Evolutionary conservation across 805 yeast genomes (phyloP), one percentile per base, ranked within the genome.

Genomic region (Saccharomyces jurei): DNA sequence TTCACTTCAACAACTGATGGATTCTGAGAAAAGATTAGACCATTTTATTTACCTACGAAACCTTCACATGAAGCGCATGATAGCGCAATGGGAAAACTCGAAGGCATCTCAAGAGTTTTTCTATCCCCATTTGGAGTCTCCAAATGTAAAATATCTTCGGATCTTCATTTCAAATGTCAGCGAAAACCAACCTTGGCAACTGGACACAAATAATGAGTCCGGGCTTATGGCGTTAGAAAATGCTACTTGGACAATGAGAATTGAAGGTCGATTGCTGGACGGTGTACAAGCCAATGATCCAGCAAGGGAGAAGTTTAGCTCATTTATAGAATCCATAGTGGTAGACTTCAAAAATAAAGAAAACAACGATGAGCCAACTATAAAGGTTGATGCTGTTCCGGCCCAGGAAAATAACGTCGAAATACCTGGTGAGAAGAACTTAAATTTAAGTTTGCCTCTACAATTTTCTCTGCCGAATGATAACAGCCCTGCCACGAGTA

Each of bases 171-270:
- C 91, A 63, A 89, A 88, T 66, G 85, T 89, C 4, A 75, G 86
- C 30, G 87, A 84, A 57, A 87, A 88, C 67, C 98, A 92, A 72
- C 88, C 92, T 48, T 94, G 98, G 98, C 92, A 87, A 67, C 58
- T 63, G 17, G 59, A 54, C 53, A 58, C 54, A 51, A 68, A 61
- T 9, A 54, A 30, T 9, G 32, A 44, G 10, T 11, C 52, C 3
- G 48, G 50, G 4, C 44, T 17, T 17, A 27, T 27, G 25, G 22
- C 30, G 4, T 46, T 53, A 46, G 66, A 62, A 2, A 81, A 77
- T 48, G 79, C 88, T 2, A 68, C 81, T 1, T 92, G 97, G 97
- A 86, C 94, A 1, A 77, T 92, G 60, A 78, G 95, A 54, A 80
- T 94, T 27, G 98, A 94, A 70, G 99, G 99, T 13, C 76, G 91